phyloP scores from a whole-genome alignment of 2,329 filamentous ascomycete species.

The Colletotrichum musae region DNA sequence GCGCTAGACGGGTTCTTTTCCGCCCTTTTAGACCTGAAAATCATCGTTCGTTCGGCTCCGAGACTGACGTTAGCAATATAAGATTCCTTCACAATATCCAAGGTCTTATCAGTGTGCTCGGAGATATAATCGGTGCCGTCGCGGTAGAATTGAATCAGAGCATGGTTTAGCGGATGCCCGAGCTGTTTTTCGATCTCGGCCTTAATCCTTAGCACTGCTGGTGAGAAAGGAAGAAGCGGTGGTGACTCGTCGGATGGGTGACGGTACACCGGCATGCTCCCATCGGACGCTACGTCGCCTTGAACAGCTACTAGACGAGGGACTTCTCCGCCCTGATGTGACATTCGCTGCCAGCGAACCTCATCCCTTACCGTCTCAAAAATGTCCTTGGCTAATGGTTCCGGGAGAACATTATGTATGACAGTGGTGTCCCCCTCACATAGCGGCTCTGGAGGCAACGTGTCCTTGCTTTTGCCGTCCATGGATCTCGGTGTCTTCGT shows the following conservation, averaged over 20 bases:
- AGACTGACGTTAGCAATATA: conserved; percentile 94
- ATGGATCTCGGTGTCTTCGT: neutral
- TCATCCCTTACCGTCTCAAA: conserved; percentile 82
- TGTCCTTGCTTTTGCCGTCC: neutral
- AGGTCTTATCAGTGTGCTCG: conserved; percentile 96
- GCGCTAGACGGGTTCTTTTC: conserved; percentile 56
- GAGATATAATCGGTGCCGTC: conserved; percentile 91
- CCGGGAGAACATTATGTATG: conserved; percentile 77
- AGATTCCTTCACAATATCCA: conserved; percentile 86
- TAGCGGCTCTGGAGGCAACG: conserved; percentile 55
- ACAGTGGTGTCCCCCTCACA: conserved; percentile 88
- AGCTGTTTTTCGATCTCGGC: conserved; percentile 78
- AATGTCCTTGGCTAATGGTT: conserved; percentile 66
- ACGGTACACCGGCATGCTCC: conserved; percentile 89
- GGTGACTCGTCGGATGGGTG: conserved; percentile 93
- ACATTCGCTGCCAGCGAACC: conserved; percentile 92
- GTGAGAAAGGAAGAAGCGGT: conserved; percentile 81
- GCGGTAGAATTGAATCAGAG: conserved; percentile 94
- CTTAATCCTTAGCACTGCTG: conserved; percentile 79
- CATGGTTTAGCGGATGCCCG: conserved; percentile 90
- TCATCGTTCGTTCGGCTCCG: conserved; percentile 93
- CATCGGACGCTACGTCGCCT: conserved; percentile 77
- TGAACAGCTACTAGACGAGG: conserved; percentile 93
- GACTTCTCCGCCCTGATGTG: conserved; percentile 90
- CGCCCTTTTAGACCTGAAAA: conserved; percentile 84